Evolutionary conservation across 768 basidiomycete species (phyloP), one percentile per base, ranked within the genome.

Genomic region (Xerocomellus intermedius): DNA sequence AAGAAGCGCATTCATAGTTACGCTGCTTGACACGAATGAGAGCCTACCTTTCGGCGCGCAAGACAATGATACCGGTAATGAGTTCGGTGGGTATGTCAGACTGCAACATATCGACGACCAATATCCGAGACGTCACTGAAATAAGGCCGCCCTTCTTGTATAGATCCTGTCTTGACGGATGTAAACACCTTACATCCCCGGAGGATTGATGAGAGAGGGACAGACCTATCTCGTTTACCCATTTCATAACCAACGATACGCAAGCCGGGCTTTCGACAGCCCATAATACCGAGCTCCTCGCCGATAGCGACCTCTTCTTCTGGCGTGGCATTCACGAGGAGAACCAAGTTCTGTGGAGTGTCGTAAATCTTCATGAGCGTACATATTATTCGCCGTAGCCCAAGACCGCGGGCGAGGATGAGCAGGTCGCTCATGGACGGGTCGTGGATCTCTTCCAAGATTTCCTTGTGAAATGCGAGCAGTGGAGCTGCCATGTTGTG

Each of bases 71-170:
- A 2, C 97, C 97, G 2, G 95, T 90, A 39, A 99, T 88, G 46
- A 94, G 76, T 33, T 90, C 81, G 2, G 82, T 86, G 1, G 95
- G 94, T 28, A 98, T 83, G 64, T 91, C 89, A 24, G 82, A 79
- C 67, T 88, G 88, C 30, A 99, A 74, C 85, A 98, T 90, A 68
- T 99, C 97, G 50, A 96, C 94, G 22, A 96, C 89, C 13, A 98
- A 76, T 61, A 99, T 98, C 19, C 92, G 85, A 24, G 92, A 94
- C 0, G 97, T 98, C 30, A 98, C 87, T 8, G 91, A 91, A 46
- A 98, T 80, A 1, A 98, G 76, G 5, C 95, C 95, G 5, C 96
- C 96, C 55, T 81, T 80, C 56, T 87, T 87, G 75, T 98, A 98
- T 50, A 98, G 70, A 38, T 82, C 82, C 73, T 93, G 88, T 64